A percentile compares a stretch with the other conserved stretches of the same genome.
phyloP scores from a whole-genome alignment of 202 grass and related monocot species.

The Brachypodium distachyon region DNA sequence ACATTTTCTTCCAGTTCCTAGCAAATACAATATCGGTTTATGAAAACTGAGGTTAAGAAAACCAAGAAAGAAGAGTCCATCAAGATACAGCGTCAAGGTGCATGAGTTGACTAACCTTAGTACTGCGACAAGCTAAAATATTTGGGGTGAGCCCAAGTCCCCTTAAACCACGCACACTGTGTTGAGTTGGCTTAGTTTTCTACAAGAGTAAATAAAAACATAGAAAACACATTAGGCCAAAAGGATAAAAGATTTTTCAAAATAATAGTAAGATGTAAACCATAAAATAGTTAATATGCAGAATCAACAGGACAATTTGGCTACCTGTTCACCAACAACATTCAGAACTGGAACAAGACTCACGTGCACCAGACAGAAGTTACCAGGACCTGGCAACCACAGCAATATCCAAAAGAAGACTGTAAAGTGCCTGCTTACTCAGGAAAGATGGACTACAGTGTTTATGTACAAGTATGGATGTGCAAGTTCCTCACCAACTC shows the following conservation, averaged over 20 bases:
- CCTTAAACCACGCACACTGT: slow-evolving; percentile 88
- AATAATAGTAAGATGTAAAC: slow-evolving; percentile 28
- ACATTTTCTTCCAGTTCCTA: slow-evolving; percentile 84
- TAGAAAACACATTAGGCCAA: not conserved
- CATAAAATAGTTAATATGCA: slow-evolving; percentile 6
- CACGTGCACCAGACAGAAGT: slow-evolving; percentile 97
- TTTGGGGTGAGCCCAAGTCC: slow-evolving; percentile 93
- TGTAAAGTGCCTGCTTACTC: not conserved
- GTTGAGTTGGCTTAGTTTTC: slow-evolving; percentile 99
- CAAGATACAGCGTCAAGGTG: not conserved
- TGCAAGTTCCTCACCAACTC: slow-evolving; percentile 56
- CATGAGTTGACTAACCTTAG: slow-evolving; percentile 47
- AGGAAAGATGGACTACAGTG: not conserved
- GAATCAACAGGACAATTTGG: not conserved
- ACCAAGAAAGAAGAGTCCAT: not conserved
- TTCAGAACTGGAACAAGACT: slow-evolving; percentile 97
- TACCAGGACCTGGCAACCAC: slow-evolving; percentile 65
- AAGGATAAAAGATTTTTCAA: slow-evolving; percentile 5
- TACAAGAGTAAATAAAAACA: slow-evolving; percentile 22
- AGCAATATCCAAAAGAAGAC: slow-evolving; percentile 25
- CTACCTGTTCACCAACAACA: slow-evolving; percentile 98
- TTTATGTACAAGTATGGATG: not conserved
- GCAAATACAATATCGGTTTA: slow-evolving; percentile 8
- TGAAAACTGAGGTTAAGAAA: slow-evolving; percentile 14
- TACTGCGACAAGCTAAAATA: slow-evolving; percentile 91